These are phyloP conservation scores for Calonectria pteridis DNA, from an alignment of 2,329 filamentous ascomycete genomes.

Conservation along the genomic window DNA sequence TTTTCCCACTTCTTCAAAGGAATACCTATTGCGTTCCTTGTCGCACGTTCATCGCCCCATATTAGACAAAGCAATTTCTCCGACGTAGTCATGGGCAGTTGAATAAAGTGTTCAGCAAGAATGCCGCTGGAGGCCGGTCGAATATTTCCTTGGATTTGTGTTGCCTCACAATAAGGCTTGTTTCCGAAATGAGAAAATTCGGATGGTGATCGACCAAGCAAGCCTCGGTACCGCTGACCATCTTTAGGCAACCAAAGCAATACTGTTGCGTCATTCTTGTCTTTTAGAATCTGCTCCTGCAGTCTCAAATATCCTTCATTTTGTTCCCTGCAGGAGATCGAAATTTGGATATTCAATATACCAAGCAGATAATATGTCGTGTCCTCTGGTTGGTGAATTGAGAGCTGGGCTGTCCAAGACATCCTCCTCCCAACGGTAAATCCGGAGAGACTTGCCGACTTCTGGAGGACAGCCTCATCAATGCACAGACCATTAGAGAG, in stretches of 20 bases:
- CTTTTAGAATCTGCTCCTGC: conserved; percentile 34
- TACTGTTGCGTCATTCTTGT: conserved; percentile 19
- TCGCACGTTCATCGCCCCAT: background rate
- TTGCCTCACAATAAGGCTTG: too few species aligned
- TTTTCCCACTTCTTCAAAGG: background rate
- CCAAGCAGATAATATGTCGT: conserved; percentile 46
- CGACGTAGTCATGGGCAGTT: background rate
- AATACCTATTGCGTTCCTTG: background rate
- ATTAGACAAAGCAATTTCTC: background rate
- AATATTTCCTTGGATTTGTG: background rate
- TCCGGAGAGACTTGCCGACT: background rate
- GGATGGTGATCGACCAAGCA: background rate
- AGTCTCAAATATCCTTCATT: conserved; percentile 39
- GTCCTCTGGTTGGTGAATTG: conserved; percentile 39
- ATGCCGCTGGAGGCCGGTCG: background rate
- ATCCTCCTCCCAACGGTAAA: background rate
- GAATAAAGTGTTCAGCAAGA: background rate
- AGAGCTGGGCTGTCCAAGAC: conserved; percentile 6
- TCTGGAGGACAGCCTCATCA: background rate
- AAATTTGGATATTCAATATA: conserved; percentile 45
- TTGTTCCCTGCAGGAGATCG: conserved; percentile 45
- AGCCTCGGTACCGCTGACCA: background rate
- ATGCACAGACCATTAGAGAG: background rate
- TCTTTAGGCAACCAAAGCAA: background rate
- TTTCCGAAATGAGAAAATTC: background rate